Conservation (phyloP, 768 basidiomycete species). For the Butyriboletus loyo region DNA sequence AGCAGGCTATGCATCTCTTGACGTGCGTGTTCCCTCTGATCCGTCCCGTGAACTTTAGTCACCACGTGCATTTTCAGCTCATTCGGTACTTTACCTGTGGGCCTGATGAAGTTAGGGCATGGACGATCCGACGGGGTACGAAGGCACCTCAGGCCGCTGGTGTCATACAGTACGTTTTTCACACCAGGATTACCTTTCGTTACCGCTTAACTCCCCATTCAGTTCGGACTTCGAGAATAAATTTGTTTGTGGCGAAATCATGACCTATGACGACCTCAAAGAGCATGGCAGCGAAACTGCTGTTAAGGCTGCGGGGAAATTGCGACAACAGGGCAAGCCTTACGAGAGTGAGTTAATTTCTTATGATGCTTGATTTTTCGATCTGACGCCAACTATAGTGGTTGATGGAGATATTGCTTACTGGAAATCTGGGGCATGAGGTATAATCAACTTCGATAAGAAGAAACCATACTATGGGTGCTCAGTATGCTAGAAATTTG, state of each 20-base stretch:
- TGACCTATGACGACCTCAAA: conserved; percentile 86
- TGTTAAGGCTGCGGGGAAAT: conserved; percentile 93
- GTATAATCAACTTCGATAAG: neutral
- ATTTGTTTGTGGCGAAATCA: conserved; percentile 97
- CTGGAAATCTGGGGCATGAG: conserved; percentile 75
- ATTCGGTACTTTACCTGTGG: conserved; percentile 98
- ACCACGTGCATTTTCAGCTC: conserved; percentile 46
- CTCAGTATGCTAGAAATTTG: conserved; percentile 9
- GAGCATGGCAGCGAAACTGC: conserved; percentile 87
- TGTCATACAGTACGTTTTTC: conserved; percentile 80
- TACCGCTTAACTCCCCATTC: neutral
- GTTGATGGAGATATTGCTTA: conserved; percentile 87
- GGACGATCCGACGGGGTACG: conserved; percentile 92
- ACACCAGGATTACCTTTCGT: neutral
- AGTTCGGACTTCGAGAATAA: conserved; percentile 98
- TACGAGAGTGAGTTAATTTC: conserved; percentile 73
- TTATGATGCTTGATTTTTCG: neutral
- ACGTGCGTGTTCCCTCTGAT: conserved; percentile 46
- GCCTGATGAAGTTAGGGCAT: conserved; percentile 94
- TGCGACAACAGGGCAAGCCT: conserved; percentile 94
- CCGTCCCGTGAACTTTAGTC: neutral
- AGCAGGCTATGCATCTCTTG: conserved; percentile 84
- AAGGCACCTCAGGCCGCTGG: conserved; percentile 98
- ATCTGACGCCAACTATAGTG: conserved; percentile 45
- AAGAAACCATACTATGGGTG: conserved; percentile 6